phyloP scores from a whole-genome alignment of 2,329 filamentous ascomycete species.

The Cladosporium velox region DNA sequence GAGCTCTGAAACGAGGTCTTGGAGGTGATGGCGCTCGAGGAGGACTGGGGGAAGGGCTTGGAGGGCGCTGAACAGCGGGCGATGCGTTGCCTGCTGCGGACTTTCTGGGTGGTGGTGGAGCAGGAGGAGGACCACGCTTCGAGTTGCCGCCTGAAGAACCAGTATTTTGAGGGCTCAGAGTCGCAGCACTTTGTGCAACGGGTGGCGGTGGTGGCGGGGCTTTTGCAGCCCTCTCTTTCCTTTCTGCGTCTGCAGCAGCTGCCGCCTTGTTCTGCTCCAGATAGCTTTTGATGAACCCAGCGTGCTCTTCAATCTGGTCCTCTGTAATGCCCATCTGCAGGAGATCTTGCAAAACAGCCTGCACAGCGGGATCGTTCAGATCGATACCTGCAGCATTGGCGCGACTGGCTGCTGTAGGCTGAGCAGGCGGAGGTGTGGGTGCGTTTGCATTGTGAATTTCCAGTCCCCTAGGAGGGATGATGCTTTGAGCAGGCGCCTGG shows the following conservation, averaged over 20 bases:
- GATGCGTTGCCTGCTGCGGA: conserved; percentile 37
- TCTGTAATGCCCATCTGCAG: conserved; percentile 67
- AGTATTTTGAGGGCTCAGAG: conserved; percentile 63
- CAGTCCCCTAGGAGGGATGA: conserved; percentile 51
- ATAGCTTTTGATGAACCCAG: conserved; percentile 68
- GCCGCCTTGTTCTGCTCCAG: conserved; percentile 64
- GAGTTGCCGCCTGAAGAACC: conserved; percentile 57
- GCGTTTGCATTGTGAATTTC: conserved; percentile 41
- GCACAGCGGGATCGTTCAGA: conserved; percentile 62
- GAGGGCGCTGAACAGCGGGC: conserved; percentile 46
- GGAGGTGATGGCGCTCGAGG: conserved; percentile 73
- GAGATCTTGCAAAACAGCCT: conserved; percentile 62
- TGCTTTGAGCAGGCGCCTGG: conserved; percentile 48
- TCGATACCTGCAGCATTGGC: conserved; percentile 53
- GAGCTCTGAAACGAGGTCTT: conserved; percentile 74
- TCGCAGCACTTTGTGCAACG: conserved; percentile 41
- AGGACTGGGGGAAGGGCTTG: conserved; percentile 58
- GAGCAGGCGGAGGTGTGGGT: conserved; percentile 30
- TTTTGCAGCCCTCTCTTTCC: conserved; percentile 52
- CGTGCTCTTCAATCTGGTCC: conserved; percentile 67
- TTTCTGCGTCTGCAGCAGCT: conserved; percentile 47
- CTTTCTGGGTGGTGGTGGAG: conserved; percentile 50
- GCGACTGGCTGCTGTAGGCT: conserved; percentile 29
- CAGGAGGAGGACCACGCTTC: conserved; percentile 61
- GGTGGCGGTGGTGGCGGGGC: conserved; percentile 67